Percentiles rank a stretch among this genome's conserved stretches.
These are phyloP conservation scores for Aspergillus oerlinghausenensis DNA, from an alignment of 2,329 filamentous ascomycete genomes.

Conservation along the genomic window DNA sequence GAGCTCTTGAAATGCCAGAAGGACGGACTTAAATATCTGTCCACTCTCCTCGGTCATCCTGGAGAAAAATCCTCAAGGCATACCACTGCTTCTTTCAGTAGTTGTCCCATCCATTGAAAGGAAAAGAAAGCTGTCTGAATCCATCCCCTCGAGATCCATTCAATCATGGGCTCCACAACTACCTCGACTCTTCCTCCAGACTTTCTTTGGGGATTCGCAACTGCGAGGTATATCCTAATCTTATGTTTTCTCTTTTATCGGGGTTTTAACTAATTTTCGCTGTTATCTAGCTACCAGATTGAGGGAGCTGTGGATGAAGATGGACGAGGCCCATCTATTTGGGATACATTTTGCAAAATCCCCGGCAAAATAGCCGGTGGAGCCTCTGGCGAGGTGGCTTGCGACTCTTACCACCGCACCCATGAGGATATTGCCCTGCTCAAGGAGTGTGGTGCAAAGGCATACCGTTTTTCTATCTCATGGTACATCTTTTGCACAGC, in stretches of 20 bases:
- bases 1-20: neutral
- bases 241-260: neutral
- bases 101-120: neutral
- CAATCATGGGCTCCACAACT: slow-evolving; percentile 23
- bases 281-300: slow-evolving; percentile 68
- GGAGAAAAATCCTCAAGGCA: neutral
- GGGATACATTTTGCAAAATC: slow-evolving; percentile 81
- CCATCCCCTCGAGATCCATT: neutral
- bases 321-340: slow-evolving; percentile 77
- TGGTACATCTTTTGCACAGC: slow-evolving; percentile 42
- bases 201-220: slow-evolving; percentile 77
- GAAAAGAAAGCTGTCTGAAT: neutral
- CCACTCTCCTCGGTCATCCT: neutral
- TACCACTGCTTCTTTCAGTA: neutral
- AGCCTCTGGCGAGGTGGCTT: slow-evolving; percentile 70
- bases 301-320: slow-evolving; percentile 72
- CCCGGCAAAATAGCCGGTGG: slow-evolving; percentile 79
- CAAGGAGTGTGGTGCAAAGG: slow-evolving; percentile 66
- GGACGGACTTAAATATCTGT: neutral
- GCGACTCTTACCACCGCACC: slow-evolving; percentile 80
- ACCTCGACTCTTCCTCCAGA: slow-evolving; percentile 54
- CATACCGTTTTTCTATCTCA: slow-evolving; percentile 80
- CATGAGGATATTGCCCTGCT: slow-evolving; percentile 72
- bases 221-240: slow-evolving; percentile 55
- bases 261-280: neutral